These are phyloP conservation scores for Clitoria ternatea DNA, from an alignment of 306 rosid species.

Conservation along the genomic window DNA sequence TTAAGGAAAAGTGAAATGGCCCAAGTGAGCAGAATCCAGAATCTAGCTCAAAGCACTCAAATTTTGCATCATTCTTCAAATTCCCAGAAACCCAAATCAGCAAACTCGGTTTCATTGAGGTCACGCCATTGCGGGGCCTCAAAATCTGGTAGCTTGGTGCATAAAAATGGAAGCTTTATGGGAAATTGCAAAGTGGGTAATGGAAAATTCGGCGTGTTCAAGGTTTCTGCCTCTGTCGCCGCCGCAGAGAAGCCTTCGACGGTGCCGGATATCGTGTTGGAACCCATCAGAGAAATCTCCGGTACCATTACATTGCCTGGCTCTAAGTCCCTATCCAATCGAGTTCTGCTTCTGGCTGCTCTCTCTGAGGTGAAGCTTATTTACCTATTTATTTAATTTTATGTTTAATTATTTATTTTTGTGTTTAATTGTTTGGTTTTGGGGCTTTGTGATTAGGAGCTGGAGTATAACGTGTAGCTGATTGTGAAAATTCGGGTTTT, in stretches of 20 bases:
- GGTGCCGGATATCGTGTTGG: conserved; percentile 82
- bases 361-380: conserved; percentile 80
- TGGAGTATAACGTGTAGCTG: background rate
- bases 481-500: background rate
- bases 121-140: conserved; percentile 46
- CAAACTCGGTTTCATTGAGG: conserved; percentile 45
- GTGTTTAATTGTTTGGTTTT: background rate
- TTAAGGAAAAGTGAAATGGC: conserved; percentile 44
- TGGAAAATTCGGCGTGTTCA: conserved; percentile 8
- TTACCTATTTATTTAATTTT: background rate
- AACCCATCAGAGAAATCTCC: conserved; percentile 86
- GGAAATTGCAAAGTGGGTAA: conserved; percentile 28
- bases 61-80: conserved; percentile 40
- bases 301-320: conserved; percentile 88
- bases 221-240: conserved; percentile 63
- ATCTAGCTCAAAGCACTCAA: conserved; percentile 53
- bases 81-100: conserved; percentile 53
- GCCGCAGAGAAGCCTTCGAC: conserved; percentile 72
- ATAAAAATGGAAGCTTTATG: conserved; percentile 24
- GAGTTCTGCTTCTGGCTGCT: conserved; percentile 94
- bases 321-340: conserved; percentile 88
- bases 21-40: conserved; percentile 62
- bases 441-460: background rate
- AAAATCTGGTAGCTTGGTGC: conserved; percentile 44
- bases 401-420: too few relatives aligned